Evolutionary conservation across 768 basidiomycete genomes (phyloP).

Genomic region (Baorangia bicolor): DNA sequence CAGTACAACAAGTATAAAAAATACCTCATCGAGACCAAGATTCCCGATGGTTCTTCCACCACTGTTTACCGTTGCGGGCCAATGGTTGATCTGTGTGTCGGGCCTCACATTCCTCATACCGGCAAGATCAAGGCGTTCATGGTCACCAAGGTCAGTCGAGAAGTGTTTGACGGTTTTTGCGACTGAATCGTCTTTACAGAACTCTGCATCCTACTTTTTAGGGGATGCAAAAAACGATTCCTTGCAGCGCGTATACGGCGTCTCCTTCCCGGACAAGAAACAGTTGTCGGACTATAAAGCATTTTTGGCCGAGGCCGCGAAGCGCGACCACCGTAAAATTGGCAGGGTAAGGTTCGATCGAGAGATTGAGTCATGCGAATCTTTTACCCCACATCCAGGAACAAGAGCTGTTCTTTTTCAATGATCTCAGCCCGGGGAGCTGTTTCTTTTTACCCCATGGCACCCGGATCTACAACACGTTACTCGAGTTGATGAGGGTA

Average conservation of each 20-base stretch:
- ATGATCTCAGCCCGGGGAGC: constrained; percentile 92
- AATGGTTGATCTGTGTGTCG: constrained; percentile 95
- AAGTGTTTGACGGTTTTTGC: neutral
- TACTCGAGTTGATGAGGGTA: constrained; percentile 88
- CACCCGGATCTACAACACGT: constrained; percentile 92
- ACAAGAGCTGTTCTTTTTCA: constrained; percentile 99
- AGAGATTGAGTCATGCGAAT: neutral
- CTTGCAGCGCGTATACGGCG: constrained; percentile 94
- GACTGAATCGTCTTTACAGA: constrained; percentile 44
- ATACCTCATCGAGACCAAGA: constrained; percentile 92
- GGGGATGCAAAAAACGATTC: constrained; percentile 92
- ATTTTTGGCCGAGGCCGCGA: constrained; percentile 97
- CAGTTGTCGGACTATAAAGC: constrained; percentile 92
- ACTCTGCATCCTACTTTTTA: constrained; percentile 97
- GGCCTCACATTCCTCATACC: constrained; percentile 97
- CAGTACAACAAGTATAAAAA: constrained; percentile 99
- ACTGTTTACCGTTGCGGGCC: constrained; percentile 99
- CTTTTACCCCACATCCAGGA: constrained; percentile 46
- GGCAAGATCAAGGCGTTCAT: constrained; percentile 97
- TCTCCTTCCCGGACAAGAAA: constrained; percentile 98
- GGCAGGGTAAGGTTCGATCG: constrained; percentile 56
- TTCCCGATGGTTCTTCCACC: constrained; percentile 93
- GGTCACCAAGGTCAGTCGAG: constrained; percentile 76
- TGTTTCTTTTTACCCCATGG: constrained; percentile 98
- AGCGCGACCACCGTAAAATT: constrained; percentile 95